A percentile compares a stretch with the other conserved stretches of the same genome.
Conservation (phyloP, 108 stramenopile genomes). For the Pseudonitzschia delicatissima region DNA sequence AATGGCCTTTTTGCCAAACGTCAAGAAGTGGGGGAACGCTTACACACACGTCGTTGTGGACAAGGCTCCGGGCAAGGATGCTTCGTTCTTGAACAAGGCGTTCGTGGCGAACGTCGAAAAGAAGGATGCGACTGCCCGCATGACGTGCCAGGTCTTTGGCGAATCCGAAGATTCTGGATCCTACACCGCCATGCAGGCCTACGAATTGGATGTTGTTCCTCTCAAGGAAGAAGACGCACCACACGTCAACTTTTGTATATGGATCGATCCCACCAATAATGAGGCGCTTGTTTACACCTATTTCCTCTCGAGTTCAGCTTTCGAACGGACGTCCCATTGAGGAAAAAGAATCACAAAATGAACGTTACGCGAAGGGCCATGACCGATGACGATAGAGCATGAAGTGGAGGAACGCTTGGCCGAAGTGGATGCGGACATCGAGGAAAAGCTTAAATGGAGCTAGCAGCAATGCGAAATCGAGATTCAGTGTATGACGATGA, state of each 20-base stretch:
- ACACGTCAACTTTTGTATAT: conserved; percentile 65
- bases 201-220: conserved; percentile 80
- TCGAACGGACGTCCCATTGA: conserved; percentile 70
- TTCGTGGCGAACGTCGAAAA: conserved; percentile 77
- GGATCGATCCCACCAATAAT: conserved; percentile 38
- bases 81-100: conserved; percentile 39
- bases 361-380: conserved; percentile 40
- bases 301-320: conserved; percentile 73
- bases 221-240: conserved; percentile 75
- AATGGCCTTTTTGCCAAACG: conserved; percentile 71
- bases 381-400: conserved; percentile 48
- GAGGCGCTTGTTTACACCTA: conserved; percentile 56
- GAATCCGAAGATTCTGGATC: conserved; percentile 24
- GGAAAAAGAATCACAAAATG: conserved; percentile 31
- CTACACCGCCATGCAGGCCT: conserved; percentile 60
- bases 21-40: conserved; percentile 66
- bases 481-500: background rate
- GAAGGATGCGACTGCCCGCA: conserved; percentile 56
- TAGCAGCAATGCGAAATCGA: background rate
- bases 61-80: conserved; percentile 52
- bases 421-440: conserved; percentile 64
- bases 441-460: background rate
- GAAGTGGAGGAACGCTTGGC: conserved; percentile 57
- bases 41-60: conserved; percentile 86
- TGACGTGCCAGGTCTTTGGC: conserved; percentile 77